These are phyloP conservation scores for Penicillium salamii DNA, from an alignment of 495 filamentous ascomycete genomes.

Conservation along the genomic window DNA sequence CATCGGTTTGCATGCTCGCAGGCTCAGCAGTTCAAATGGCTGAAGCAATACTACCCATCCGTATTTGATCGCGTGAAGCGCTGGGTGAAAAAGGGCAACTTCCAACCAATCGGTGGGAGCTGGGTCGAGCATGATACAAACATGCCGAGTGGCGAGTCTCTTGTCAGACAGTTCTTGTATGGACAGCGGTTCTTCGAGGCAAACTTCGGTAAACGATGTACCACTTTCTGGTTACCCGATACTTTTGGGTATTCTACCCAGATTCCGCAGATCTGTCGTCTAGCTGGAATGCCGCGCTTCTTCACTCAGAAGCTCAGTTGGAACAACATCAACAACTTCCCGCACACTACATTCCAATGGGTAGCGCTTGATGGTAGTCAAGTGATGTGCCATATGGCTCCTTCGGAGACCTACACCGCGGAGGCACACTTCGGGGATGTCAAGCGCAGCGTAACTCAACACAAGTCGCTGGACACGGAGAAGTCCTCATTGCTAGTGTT, in stretches of 20 bases:
- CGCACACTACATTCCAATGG: conserved; percentile 98
- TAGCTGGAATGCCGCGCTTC: conserved; percentile 93
- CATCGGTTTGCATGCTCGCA: conserved; percentile 88
- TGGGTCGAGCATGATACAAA: conserved; percentile 99
- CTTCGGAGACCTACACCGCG: conserved; percentile 91
- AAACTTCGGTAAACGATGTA: conserved; percentile 82
- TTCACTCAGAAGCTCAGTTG: conserved; percentile 94
- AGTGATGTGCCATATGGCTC: conserved; percentile 95
- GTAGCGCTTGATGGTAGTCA: conserved; percentile 92
- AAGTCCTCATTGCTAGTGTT: conserved; percentile 85
- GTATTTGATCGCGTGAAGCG: conserved; percentile 85
- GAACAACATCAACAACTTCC: conserved; percentile 99
- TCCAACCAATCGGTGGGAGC: conserved; percentile 93
- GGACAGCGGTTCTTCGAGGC: conserved; percentile 94
- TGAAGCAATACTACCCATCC: conserved; percentile 82
- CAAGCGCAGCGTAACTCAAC: conserved; percentile 82
- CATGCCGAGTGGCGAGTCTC: conserved; percentile 89
- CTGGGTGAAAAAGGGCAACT: conserved; percentile 85
- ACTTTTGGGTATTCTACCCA: conserved; percentile 97
- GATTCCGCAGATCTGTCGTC: conserved; percentile 85
- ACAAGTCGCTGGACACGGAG: conserved; percentile 93
- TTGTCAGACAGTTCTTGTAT: conserved; percentile 93
- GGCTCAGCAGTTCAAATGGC: conserved; percentile 97
- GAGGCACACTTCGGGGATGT: conserved; percentile 95
- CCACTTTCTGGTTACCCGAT: conserved; percentile 96